Evolutionary conservation across 2,329 filamentous ascomycete genomes (phyloP).

Genomic region (Coniochaeta sp.): DNA sequence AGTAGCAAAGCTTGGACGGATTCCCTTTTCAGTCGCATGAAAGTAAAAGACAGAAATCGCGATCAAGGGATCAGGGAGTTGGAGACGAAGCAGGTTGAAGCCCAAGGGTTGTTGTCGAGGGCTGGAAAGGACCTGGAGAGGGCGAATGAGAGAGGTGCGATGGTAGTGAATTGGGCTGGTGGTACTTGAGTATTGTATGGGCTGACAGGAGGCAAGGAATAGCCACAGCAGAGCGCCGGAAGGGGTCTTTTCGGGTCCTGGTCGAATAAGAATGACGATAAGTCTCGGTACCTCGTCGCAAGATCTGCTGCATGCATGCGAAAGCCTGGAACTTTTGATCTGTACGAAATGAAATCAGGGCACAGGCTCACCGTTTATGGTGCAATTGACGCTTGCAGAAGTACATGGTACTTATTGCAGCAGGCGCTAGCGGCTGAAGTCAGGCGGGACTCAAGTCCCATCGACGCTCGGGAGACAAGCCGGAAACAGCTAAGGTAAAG

Average conservation of each 20-base stretch:
- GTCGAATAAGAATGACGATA: neutral
- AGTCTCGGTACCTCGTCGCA: too few relatives aligned
- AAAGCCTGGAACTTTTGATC: neutral
- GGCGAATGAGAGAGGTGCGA: neutral
- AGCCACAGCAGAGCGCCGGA: neutral
- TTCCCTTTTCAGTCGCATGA: neutral
- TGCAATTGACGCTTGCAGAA: neutral
- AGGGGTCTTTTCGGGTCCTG: neutral
- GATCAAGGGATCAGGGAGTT: neutral
- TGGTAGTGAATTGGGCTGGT: neutral
- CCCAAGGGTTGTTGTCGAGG: neutral
- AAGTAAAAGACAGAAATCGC: neutral
- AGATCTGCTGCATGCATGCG: neutral
- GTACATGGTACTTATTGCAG: neutral
- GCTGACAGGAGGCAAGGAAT: neutral
- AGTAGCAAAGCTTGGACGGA: too few relatives aligned
- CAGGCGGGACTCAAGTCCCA: neutral
- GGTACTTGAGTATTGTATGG: neutral
- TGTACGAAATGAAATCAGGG: neutral
- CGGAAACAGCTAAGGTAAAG: neutral
- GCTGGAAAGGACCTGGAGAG: neutral
- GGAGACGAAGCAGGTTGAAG: neutral
- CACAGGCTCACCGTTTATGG: neutral
- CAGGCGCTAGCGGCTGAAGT: neutral
- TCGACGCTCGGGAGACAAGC: neutral